Base-by-base conservation (phyloP, 2,329 filamentous ascomycete genomes). In the Fragosphaeria purpurea region DNA sequence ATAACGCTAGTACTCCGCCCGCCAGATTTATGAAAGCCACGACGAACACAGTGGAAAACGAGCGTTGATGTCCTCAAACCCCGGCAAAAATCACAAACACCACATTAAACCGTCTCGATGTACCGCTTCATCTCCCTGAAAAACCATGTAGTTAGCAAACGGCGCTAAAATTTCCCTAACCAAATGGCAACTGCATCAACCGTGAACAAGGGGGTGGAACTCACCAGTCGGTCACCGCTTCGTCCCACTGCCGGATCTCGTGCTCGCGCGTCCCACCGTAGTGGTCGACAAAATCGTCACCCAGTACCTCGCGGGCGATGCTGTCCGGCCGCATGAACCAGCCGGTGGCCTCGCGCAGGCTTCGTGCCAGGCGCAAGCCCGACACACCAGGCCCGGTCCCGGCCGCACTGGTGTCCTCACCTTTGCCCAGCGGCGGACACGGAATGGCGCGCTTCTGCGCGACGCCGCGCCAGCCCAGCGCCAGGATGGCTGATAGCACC, bases 161-260 rank as follows among this genome's bases (percentile, higher is more conserved):
- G 30, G 3, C 11, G 6, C 12, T 34, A 34, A 3, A 37, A 37
- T 11, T 2, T 37, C 11, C 11, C 7, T 4, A 11, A 4, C 11
- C 7, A 37, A 11, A 37, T 22, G 35, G 11, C 7, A 37, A 37
- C 7, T 7, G 35, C 7, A 11, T 11, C 41, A 47, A 34, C 5
- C 34, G 37, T 31, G 50, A 44, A 3, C 6, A 33, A 30, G 9
- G 31, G 22, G 9, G 41, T 33, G 39, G 48, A 50, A 82, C 85
- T 66, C 75, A 91, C 89, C 91, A 97, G 67, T 97, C 93, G 22
- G 93, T 97, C 6, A 97, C 91, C 2, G 90, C 90, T 66, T 97
- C 91, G 60, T 97, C 90, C 85, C 87, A 98, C 22, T 95, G 69
- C 54, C 86, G 74, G 52, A 93, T 77, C 69, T 98, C 93, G 67